Evolutionary conservation across 805 yeast genomes (phyloP).

Genomic region (Candida glaebosa): DNA sequence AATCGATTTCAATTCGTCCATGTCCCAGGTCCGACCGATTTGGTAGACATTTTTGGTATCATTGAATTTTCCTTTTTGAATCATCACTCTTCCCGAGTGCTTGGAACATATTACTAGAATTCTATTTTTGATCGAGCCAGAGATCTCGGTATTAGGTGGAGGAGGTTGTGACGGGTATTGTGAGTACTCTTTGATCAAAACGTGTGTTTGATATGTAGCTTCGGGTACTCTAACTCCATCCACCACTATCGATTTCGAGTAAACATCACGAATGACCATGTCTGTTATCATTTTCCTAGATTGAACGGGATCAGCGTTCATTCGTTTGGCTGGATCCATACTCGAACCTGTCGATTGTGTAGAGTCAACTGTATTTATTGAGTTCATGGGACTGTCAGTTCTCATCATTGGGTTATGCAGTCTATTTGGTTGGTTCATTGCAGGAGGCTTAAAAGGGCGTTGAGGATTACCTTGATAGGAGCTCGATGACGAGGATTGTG

Average conservation of each 20-base stretch:
- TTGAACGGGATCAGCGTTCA: slow-evolving; percentile 9
- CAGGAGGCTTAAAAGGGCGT: neutral
- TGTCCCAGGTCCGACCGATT: slow-evolving; percentile 90
- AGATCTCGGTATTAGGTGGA: slow-evolving; percentile 48
- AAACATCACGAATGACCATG: slow-evolving; percentile 35
- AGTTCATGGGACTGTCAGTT: slow-evolving; percentile 4
- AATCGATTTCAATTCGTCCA: slow-evolving; percentile 62
- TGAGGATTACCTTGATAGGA: neutral
- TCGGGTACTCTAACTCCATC: slow-evolving; percentile 19
- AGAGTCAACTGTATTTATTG: neutral
- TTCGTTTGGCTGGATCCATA: neutral
- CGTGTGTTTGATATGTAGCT: slow-evolving; percentile 67
- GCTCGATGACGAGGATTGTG: neutral
- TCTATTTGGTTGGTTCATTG: neutral
- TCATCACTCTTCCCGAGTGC: slow-evolving; percentile 60
- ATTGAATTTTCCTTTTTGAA: slow-evolving; percentile 85
- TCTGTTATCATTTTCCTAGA: slow-evolving; percentile 20
- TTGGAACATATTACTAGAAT: slow-evolving; percentile 60
- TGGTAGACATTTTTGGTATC: slow-evolving; percentile 66
- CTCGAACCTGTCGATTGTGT: slow-evolving; percentile 1
- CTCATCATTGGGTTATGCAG: neutral
- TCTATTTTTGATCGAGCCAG: slow-evolving; percentile 51
- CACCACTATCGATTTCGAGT: slow-evolving; percentile 26
- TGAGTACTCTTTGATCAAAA: slow-evolving; percentile 70
- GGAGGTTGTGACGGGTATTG: slow-evolving; percentile 68